Base-by-base conservation (phyloP, 139 green algal species). In the Protoeuglena noctilucae region DNA sequence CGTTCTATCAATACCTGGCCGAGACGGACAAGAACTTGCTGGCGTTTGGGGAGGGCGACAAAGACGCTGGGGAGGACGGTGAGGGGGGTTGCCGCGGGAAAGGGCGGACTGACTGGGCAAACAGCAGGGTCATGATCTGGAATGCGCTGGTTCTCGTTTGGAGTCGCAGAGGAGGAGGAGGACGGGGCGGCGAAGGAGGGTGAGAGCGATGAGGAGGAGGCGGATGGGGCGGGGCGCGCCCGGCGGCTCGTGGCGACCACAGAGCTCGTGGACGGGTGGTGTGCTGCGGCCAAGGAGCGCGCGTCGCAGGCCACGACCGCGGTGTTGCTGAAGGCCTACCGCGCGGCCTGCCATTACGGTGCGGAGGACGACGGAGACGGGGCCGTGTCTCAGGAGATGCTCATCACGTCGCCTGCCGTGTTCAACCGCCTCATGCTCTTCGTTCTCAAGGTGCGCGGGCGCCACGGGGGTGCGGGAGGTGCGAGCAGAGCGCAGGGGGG, bases 381-480 rank as follows among this genome's bases (percentile, higher is more conserved):
- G 9, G 9, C 12, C 9, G 34, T 19, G 34, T 7, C 9, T 7
- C 12, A 7, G 34, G 9, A 12, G 25, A 62, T 91, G 59, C 64
- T 56, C 46, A 79, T 93, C 28, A 72, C 68, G 29, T 78, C 65
- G 64, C 71, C 55, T 6, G 62, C 78, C 12, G 80, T 83, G 3
- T 93, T 93, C 76, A 93, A 95, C 73, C 51, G 58, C 19, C 53
- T 93, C n/a, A 62, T 96, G 60, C 61, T 93, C 28, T 94, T 93
- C 68, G 72, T 83, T 56, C 71, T 96, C 19, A 50, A 16, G 40
- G 29, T 28, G 21, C 18, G 14, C 0, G 53, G n/a, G n/a, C n/a
- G n/a, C n/a, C n/a, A n/a, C n/a, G n/a, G n/a, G n/a, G n/a, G n/a
- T n/a, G n/a, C n/a, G n/a, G n/a, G n/a, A n/a, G n/a, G n/a, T n/a